Percentiles rank a stretch among this genome's conserved stretches.
Evolutionary conservation across 306 rosid genomes (phyloP).

Genomic region (Fragaria nilgerrensis): DNA sequence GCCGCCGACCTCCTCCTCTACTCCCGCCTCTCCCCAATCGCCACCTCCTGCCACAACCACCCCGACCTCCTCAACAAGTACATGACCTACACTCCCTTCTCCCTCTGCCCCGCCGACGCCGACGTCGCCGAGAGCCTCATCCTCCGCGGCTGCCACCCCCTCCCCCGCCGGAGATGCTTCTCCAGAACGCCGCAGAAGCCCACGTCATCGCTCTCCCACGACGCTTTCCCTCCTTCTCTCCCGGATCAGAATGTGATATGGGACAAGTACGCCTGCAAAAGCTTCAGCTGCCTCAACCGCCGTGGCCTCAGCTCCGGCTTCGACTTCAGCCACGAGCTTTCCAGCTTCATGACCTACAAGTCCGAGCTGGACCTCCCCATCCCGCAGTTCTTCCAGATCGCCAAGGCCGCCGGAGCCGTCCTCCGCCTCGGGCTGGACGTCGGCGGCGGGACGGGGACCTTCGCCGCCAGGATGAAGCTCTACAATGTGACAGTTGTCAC

Average conservation of each 20-base stretch:
- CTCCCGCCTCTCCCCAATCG: slow-evolving; percentile 71
- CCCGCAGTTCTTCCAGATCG: slow-evolving; percentile 68
- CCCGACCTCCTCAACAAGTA: slow-evolving; percentile 75
- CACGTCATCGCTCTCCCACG: slow-evolving; percentile 43
- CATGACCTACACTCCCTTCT: slow-evolving; percentile 77
- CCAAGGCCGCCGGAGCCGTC: slow-evolving; percentile 51
- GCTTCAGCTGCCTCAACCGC: slow-evolving; percentile 61
- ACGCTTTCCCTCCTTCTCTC: slow-evolving; percentile 55
- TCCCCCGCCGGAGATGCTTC: slow-evolving; percentile 95
- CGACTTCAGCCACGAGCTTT: slow-evolving; percentile 36
- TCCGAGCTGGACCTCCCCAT: slow-evolving; percentile 85
- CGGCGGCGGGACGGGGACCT: slow-evolving; percentile 86
- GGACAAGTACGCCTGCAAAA: slow-evolving; percentile 68
- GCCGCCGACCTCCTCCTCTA: slow-evolving; percentile 66
- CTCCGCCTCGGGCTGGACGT: slow-evolving; percentile 78
- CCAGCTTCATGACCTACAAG: slow-evolving; percentile 41
- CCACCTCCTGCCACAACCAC: slow-evolving; percentile 77
- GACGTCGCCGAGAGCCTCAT: slow-evolving; percentile 64
- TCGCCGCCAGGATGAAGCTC: slow-evolving; percentile 79
- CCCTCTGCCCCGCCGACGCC: slow-evolving; percentile 66
- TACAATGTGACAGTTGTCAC: slow-evolving; percentile 76
- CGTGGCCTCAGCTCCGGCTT: slow-evolving; percentile 64
- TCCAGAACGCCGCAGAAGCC: slow-evolving; percentile 65
- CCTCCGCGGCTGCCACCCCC: slow-evolving; percentile 94
- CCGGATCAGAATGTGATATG: slow-evolving; percentile 61